phyloP scores from a whole-genome alignment of 257 asterid genomes.

The Solanum chmielewskii region DNA sequence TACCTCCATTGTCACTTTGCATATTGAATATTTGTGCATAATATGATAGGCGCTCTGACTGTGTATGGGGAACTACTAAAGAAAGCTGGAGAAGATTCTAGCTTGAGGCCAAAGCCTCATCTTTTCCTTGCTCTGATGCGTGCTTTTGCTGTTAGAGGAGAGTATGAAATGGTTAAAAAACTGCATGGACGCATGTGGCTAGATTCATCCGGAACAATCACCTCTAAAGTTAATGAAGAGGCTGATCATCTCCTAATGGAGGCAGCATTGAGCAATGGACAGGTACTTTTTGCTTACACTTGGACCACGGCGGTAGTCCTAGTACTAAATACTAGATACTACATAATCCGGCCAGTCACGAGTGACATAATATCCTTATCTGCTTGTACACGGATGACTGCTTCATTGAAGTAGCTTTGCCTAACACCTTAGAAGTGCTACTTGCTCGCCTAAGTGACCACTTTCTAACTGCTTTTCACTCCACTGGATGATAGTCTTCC shows the following conservation, averaged over 20 bases:
- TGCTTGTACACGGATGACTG: background rate
- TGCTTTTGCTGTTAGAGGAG: conserved; percentile 56
- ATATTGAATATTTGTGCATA: conserved; percentile 7
- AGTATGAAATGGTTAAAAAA: conserved; percentile 34
- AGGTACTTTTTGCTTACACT: conserved; percentile 18
- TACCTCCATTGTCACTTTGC: background rate
- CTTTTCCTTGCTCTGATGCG: conserved; percentile 64
- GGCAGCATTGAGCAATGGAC: conserved; percentile 66
- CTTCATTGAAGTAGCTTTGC: background rate
- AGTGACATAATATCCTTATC: background rate
- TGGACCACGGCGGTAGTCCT: background rate
- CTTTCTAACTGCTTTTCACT: background rate
- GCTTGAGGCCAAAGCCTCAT: conserved; percentile 61
- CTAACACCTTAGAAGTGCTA: background rate
- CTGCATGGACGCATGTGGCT: conserved; percentile 55
- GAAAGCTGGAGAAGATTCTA: conserved; percentile 24
- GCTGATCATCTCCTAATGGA: conserved; percentile 65
- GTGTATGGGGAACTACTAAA: conserved; percentile 59
- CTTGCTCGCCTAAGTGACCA: background rate
- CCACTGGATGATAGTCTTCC: background rate
- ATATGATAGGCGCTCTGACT: conserved; percentile 48
- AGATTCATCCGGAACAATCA: conserved; percentile 54
- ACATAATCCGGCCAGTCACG: background rate
- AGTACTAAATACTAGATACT: background rate
- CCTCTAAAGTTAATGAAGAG: conserved; percentile 36